Percentiles rank a stretch among this genome's conserved stretches.
Conservation (phyloP, 495 filamentous ascomycete species). For the Neurospora tetrasperma region DNA sequence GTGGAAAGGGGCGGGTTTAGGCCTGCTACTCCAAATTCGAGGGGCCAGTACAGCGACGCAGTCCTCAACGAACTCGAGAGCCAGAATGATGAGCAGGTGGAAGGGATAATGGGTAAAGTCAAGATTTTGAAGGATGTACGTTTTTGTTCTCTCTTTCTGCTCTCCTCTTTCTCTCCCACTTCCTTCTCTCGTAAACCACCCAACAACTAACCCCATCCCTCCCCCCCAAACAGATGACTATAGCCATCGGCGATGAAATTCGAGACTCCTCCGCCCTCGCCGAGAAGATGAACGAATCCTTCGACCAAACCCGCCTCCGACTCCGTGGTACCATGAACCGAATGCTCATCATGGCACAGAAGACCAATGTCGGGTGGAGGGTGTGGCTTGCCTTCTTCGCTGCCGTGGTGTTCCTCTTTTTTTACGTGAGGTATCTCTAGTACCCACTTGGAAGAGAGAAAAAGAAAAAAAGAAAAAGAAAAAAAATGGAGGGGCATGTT, state of each 20-base stretch:
- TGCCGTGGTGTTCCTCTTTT: constrained; percentile 69
- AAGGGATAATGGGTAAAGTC: constrained; percentile 85
- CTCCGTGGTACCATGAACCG: constrained; percentile 89
- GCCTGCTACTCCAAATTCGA: constrained; percentile 75
- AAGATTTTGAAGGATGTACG: constrained; percentile 83
- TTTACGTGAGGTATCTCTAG: constrained; percentile 62
- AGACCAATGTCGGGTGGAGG: constrained; percentile 87
- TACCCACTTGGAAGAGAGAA: background rate
- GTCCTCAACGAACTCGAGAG: constrained; percentile 89
- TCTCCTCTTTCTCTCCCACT: background rate
- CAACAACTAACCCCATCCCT: background rate
- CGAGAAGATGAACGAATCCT: constrained; percentile 82
- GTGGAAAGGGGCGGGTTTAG: constrained; percentile 29
- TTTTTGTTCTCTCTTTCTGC: constrained; percentile 12
- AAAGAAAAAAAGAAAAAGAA: too few species aligned
- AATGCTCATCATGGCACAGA: constrained; percentile 92
- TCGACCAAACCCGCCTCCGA: constrained; percentile 71
- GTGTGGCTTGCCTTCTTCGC: constrained; percentile 84
- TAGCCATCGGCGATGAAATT: constrained; percentile 92
- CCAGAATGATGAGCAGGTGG: constrained; percentile 87
- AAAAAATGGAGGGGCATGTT: background rate
- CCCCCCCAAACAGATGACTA: constrained; percentile 53
- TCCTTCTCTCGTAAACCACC: background rate
- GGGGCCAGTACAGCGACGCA: constrained; percentile 86
- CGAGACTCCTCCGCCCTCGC: constrained; percentile 73